phyloP scores from a whole-genome alignment of 306 rosid genomes.

The Notholithocarpus densiflorus region DNA sequence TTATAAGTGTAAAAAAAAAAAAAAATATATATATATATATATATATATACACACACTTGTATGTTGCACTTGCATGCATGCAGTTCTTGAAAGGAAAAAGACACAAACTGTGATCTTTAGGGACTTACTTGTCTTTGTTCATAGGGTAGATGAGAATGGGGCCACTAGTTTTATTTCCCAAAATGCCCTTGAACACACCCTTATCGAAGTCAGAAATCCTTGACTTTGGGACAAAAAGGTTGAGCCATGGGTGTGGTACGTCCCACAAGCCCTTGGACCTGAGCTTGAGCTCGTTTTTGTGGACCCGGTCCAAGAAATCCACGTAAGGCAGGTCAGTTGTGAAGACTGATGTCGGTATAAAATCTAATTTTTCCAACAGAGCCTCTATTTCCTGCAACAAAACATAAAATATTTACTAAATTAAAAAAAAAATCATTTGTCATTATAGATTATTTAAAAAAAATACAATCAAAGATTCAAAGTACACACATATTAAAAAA shows the following conservation, averaged over 20 bases:
- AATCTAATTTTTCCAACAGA: slow-evolving; percentile 53
- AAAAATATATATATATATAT: not conserved
- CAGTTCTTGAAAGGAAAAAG: not conserved
- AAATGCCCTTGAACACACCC: slow-evolving; percentile 90
- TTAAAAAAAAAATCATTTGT: not conserved
- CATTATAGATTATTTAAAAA: not conserved
- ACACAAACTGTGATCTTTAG: not conserved
- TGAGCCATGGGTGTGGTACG: slow-evolving; percentile 97
- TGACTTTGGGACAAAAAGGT: slow-evolving; percentile 90
- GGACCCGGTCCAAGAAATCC: slow-evolving; percentile 93
- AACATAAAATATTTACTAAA: too few species aligned
- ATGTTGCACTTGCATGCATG: slow-evolving; percentile 25
- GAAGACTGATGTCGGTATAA: slow-evolving; percentile 67
- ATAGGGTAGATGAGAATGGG: slow-evolving; percentile 97
- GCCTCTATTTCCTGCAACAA: slow-evolving; percentile 58
- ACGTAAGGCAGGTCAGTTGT: slow-evolving; percentile 78
- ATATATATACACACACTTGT: not conserved
- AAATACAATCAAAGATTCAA: slow-evolving; percentile 8
- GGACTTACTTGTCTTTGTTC: slow-evolving; percentile 79
- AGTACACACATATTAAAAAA: not conserved
- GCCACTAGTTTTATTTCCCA: slow-evolving; percentile 89
- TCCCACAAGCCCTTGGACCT: slow-evolving; percentile 89
- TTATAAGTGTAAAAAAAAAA: not conserved
- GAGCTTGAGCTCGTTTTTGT: slow-evolving; percentile 87
- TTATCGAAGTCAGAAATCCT: slow-evolving; percentile 73